A percentile compares a stretch with the other conserved stretches of the same genome.
Evolutionary conservation across 1,139 yeast species (phyloP).

Genomic region (Taiozyma sp.): DNA sequence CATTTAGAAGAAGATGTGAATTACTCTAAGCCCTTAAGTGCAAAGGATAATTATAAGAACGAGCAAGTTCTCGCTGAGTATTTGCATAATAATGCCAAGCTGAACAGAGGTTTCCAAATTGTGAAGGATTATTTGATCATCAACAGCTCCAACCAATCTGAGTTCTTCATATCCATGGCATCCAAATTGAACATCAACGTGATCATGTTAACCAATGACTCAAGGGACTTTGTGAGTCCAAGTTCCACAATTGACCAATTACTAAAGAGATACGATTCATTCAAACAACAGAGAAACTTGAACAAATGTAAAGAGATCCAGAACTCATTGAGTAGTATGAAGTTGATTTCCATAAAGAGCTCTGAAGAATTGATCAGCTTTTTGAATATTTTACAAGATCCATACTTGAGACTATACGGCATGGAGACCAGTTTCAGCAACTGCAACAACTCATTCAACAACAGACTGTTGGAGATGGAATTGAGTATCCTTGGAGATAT

Average conservation of each 20-base stretch:
- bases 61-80: constrained; percentile 7
- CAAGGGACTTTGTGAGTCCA: constrained; percentile 9
- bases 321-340: constrained; percentile 6
- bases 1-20: constrained; percentile 6
- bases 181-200: constrained; percentile 14
- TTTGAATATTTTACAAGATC: constrained; percentile 10
- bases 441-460: constrained; percentile 5
- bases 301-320: constrained; percentile 10
- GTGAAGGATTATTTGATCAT: constrained; percentile 17
- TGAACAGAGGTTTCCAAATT: constrained; percentile 2
- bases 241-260: constrained; percentile 14
- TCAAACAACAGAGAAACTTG: constrained; percentile 7
- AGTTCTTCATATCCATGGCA: constrained; percentile 16
- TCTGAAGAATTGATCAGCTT: constrained; percentile 10
- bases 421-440: background rate
- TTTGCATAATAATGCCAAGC: constrained; percentile 7
- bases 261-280: constrained; percentile 4
- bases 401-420: constrained; percentile 7
- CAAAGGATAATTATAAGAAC: constrained; percentile 6
- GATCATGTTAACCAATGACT: constrained; percentile 14
- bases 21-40: constrained; percentile 10
- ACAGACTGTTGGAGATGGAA: constrained; percentile 17
- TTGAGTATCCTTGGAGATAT: constrained; percentile 16
- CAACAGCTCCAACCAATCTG: constrained; percentile 17
- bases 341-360: constrained; percentile 15